Evolutionary conservation across 305 asterid genomes (phyloP).

Genomic region (Nicotiana rustica): DNA sequence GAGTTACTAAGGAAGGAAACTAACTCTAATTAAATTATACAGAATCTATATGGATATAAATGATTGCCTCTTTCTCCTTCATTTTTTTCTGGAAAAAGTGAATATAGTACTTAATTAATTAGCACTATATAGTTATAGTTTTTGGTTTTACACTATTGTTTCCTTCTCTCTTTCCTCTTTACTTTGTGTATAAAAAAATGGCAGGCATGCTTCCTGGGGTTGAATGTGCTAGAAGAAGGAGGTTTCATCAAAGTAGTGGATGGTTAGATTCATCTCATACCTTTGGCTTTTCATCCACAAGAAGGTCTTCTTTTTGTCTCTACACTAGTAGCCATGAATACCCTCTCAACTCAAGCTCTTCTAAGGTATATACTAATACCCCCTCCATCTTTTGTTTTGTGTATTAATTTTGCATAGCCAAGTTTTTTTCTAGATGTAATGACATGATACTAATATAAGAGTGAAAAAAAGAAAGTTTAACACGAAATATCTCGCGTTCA

Average conservation of each 20-base stretch:
- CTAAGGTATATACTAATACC: conserved; percentile 38
- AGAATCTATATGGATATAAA: background rate
- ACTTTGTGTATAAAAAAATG: conserved; percentile 38
- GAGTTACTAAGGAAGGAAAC: background rate
- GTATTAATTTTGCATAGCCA: background rate
- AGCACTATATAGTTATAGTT: background rate
- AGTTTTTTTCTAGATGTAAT: background rate
- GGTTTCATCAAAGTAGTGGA: conserved; percentile 50
- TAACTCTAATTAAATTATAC: too few relatives aligned
- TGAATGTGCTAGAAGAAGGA: conserved; percentile 53
- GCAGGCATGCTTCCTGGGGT: conserved; percentile 59
- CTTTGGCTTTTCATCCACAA: conserved; percentile 19
- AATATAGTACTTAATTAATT: too few relatives aligned
- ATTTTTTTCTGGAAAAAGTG: background rate
- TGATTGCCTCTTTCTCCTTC: background rate
- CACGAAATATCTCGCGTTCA: too few relatives aligned
- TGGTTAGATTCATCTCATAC: conserved; percentile 40
- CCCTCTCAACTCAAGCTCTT: conserved; percentile 41
- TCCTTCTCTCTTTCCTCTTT: background rate
- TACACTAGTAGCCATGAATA: conserved; percentile 42
- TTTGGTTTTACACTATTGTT: background rate
- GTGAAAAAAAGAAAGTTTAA: background rate
- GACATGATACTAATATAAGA: background rate
- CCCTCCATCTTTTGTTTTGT: background rate
- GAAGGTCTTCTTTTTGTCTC: conserved; percentile 53